These are phyloP conservation scores for Fagus sylvatica DNA, from an alignment of 306 rosid species.

Conservation along the genomic window DNA sequence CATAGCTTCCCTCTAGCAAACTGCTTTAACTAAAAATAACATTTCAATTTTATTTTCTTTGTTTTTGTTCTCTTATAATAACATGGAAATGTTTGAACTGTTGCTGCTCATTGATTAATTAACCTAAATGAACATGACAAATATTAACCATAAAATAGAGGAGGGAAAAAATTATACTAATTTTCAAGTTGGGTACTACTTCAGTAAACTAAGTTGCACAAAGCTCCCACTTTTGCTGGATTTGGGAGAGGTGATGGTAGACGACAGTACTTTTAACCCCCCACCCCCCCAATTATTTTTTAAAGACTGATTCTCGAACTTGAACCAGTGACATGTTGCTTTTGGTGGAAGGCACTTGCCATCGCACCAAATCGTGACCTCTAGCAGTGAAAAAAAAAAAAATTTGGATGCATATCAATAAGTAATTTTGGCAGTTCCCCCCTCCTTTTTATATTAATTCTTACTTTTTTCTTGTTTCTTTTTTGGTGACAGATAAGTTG, in stretches of 20 bases:
- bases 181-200: background rate
- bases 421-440: background rate
- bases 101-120: background rate
- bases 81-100: background rate
- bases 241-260: too few species aligned
- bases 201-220: background rate
- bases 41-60: background rate
- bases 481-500: slow-evolving; percentile 55
- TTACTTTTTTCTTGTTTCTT: background rate
- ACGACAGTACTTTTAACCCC: too few species aligned
- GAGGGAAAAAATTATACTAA: background rate
- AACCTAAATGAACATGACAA: background rate
- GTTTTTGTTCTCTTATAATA: background rate
- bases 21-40: too few species aligned
- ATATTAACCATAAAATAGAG: background rate
- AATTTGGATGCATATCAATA: too few species aligned
- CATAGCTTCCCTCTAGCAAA: background rate
- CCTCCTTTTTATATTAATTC: background rate
- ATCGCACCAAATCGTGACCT: too few species aligned
- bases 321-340: too few species aligned
- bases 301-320: too few species aligned
- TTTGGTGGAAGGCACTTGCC: too few species aligned
- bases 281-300: too few species aligned
- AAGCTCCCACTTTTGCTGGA: too few species aligned
- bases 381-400: too few species aligned